These are phyloP conservation scores for Fusarium luffae DNA, from an alignment of 2,329 filamentous ascomycete genomes.

Conservation along the genomic window DNA sequence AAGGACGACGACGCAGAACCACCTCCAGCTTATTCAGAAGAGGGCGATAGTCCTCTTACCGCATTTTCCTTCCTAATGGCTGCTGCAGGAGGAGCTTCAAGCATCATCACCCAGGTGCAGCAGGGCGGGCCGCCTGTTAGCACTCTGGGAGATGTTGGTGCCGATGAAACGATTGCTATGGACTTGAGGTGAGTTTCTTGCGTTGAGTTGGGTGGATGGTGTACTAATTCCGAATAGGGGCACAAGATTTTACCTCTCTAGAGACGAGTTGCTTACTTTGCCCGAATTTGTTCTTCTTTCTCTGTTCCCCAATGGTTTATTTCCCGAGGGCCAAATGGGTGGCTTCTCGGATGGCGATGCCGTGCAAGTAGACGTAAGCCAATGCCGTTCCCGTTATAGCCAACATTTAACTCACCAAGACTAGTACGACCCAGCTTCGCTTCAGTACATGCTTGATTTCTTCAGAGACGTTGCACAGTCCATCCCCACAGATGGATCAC, in stretches of 20 bases:
- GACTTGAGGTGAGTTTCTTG: slow-evolving; percentile 79
- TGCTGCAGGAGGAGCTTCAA: slow-evolving; percentile 93
- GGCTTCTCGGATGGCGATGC: slow-evolving; percentile 92
- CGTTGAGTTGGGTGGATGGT: background rate
- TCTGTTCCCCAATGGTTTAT: slow-evolving; percentile 97
- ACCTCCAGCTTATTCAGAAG: slow-evolving; percentile 94
- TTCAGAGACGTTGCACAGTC: slow-evolving; percentile 96
- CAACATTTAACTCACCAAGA: slow-evolving; percentile 13
- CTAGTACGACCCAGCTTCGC: slow-evolving; percentile 94
- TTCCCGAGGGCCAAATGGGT: slow-evolving; percentile 96
- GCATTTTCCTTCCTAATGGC: slow-evolving; percentile 98
- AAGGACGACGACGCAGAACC: slow-evolving; percentile 90
- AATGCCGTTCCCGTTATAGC: background rate
- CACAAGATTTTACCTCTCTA: slow-evolving; percentile 90
- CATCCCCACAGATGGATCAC: slow-evolving; percentile 82
- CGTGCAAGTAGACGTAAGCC: slow-evolving; percentile 94
- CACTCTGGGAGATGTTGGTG: slow-evolving; percentile 85
- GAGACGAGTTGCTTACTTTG: slow-evolving; percentile 93
- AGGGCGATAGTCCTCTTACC: slow-evolving; percentile 90
- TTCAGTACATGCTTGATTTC: slow-evolving; percentile 99
- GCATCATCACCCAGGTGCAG: slow-evolving; percentile 99
- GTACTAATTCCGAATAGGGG: slow-evolving; percentile 69
- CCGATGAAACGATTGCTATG: slow-evolving; percentile 94
- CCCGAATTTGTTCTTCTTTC: slow-evolving; percentile 97
- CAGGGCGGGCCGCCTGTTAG: slow-evolving; percentile 92